Percentiles rank a stretch among this genome's conserved stretches.
Conservation (phyloP, 108 stramenopile genomes). For the Skeletonema marinoi region DNA sequence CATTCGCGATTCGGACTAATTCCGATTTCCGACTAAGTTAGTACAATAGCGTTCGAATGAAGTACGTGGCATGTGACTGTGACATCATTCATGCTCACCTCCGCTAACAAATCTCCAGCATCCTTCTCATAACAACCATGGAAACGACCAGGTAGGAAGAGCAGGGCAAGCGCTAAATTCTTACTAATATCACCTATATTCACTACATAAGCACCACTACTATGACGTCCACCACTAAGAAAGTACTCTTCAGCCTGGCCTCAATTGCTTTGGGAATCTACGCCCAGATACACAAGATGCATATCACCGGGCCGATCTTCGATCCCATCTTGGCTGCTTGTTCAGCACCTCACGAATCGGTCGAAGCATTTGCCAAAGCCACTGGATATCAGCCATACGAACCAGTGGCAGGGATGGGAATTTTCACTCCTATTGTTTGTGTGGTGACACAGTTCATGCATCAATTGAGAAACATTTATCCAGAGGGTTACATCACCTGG, state of each 20-base stretch:
- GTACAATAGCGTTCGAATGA: too few relatives aligned
- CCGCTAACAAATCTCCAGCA: too few relatives aligned
- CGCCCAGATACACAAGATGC: slow-evolving; percentile 18
- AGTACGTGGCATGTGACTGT: too few relatives aligned
- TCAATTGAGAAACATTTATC: slow-evolving; percentile 19
- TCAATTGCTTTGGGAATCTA: slow-evolving; percentile 3
- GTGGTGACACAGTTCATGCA: slow-evolving; percentile 52
- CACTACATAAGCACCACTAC: too few relatives aligned
- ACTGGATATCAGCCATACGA: slow-evolving; percentile 43
- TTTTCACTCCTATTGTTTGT: slow-evolving; percentile 41
- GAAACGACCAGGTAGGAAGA: too few relatives aligned
- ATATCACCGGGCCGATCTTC: slow-evolving; percentile 22
- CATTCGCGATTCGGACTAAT: too few relatives aligned
- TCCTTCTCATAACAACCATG: too few relatives aligned
- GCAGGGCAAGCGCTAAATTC: too few relatives aligned
- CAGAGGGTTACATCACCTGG: slow-evolving; percentile 41
- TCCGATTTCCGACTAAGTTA: too few relatives aligned
- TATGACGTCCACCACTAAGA: too few relatives aligned
- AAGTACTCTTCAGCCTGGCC: neutral
- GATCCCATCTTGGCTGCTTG: slow-evolving; percentile 24
- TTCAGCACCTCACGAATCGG: neutral
- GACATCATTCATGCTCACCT: too few relatives aligned
- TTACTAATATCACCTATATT: too few relatives aligned
- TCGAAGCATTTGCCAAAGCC: slow-evolving; percentile 11
- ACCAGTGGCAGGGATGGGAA: slow-evolving; percentile 20